phyloP scores from a whole-genome alignment of 352 stramenopile species.

The Elongisporangium undulatum region DNA sequence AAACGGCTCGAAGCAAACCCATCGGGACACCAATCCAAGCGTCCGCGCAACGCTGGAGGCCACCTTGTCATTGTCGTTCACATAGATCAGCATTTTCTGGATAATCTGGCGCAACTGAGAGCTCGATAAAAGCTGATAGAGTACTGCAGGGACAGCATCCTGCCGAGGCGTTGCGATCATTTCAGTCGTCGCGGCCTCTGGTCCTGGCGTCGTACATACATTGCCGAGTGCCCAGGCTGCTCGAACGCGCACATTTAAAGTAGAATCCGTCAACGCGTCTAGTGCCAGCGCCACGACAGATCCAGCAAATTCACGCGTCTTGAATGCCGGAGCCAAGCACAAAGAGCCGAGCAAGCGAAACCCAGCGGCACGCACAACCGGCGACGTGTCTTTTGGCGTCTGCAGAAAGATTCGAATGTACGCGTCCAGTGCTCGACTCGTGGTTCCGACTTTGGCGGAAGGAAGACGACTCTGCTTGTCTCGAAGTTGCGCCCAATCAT shows the following conservation, averaged over 20 bases:
- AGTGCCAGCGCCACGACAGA: constrained; percentile 58
- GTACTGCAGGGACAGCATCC: constrained; percentile 13
- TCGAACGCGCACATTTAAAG: constrained; percentile 81
- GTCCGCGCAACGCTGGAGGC: constrained; percentile 80
- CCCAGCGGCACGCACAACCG: constrained; percentile 71
- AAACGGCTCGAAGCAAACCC: constrained; percentile 74
- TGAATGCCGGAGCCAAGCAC: constrained; percentile 69
- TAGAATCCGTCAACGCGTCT: constrained; percentile 62
- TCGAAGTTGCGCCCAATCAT: constrained; percentile 61
- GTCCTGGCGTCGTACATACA: constrained; percentile 76
- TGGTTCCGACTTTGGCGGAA: constrained; percentile 22
- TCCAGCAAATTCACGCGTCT: constrained; percentile 63
- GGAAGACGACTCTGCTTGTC: constrained; percentile 34
- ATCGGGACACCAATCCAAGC: constrained; percentile 74
- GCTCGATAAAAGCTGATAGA: constrained; percentile 66
- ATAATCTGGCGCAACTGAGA: constrained; percentile 64
- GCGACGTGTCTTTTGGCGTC: constrained; percentile 71
- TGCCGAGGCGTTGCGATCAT: constrained; percentile 5
- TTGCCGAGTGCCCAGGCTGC: constrained; percentile 83
- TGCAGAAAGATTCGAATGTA: constrained; percentile 76
- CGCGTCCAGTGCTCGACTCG: constrained; percentile 43
- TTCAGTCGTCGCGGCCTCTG: constrained; percentile 22
- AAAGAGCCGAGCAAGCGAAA: constrained; percentile 78
- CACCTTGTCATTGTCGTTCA: constrained; percentile 89
- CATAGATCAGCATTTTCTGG: constrained; percentile 80